A percentile compares a stretch with the other conserved stretches of the same genome.
Evolutionary conservation across 192 early-diverging fungal species (phyloP).

Genomic region (Martensiomyces pterosporus): DNA sequence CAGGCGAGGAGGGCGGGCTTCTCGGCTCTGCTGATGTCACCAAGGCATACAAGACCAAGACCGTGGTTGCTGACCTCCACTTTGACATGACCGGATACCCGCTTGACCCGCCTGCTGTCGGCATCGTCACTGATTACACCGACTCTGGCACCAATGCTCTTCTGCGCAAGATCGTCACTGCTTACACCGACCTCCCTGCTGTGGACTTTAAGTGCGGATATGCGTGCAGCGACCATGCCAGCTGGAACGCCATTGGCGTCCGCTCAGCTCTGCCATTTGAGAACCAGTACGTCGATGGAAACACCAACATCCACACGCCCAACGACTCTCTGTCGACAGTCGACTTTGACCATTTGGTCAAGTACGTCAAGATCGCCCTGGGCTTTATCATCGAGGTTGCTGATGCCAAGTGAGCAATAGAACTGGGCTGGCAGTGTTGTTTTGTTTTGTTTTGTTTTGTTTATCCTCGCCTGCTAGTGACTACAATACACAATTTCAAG

Average conservation of each 20-base stretch:
- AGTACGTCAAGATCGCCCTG: constrained; percentile 73
- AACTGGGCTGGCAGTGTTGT: too few relatives aligned
- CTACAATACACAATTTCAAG: too few relatives aligned
- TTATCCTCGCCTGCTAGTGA: too few relatives aligned
- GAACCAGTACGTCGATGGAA: constrained; percentile 55
- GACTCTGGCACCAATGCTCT: constrained; percentile 41
- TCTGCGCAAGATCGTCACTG: constrained; percentile 9
- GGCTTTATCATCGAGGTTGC: constrained; percentile 78
- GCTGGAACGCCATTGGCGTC: constrained; percentile 77
- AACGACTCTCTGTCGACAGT: constrained; percentile 67
- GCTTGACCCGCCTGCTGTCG: constrained; percentile 60
- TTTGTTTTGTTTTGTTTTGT: too few relatives aligned
- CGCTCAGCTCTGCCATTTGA: constrained; percentile 77
- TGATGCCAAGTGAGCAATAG: constrained; percentile 3
- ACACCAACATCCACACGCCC: constrained; percentile 72
- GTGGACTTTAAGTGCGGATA: constrained; percentile 29
- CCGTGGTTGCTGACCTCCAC: constrained; percentile 77
- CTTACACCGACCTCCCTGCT: constrained; percentile 24
- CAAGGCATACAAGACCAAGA: constrained; percentile 53
- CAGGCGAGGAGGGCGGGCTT: constrained; percentile 83
- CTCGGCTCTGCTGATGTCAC: constrained; percentile 83
- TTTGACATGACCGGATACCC: constrained; percentile 91
- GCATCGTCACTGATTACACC: constrained; percentile 76
- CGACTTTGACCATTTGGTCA: constrained; percentile 61
- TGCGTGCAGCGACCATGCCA: constrained; percentile 80